Evolutionary conservation across 2,329 filamentous ascomycete genomes (phyloP), one percentile per base, ranked within the genome.

Genomic region (Trichoderma citrinoviride): DNA sequence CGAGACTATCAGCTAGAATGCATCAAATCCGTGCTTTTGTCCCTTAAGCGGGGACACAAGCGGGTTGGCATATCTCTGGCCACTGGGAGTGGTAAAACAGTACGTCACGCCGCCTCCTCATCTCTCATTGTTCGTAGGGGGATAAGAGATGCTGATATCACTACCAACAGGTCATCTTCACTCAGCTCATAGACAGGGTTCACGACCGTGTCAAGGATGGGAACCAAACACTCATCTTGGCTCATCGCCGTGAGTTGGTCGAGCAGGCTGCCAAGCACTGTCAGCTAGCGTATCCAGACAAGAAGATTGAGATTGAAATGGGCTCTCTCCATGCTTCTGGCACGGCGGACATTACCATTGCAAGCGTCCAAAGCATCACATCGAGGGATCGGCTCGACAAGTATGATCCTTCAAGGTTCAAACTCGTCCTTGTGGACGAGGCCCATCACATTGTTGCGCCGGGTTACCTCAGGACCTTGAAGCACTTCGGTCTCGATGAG

Each of bases 401-500:
- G 73, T 98, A 94, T 71, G 86, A 96, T 69, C 90, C 93, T 0
- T 77, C 76, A 0, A 81, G 80, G 7, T 98, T 94, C 81, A 99
- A 99, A 77, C 85, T 99, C 0, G 80, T 99, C 0, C 83, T 99
- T 3, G 94, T 99, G 4, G 95, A 99, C 69, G 95, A 99, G 77
- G 95, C 94, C 5, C 95, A 99, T 75, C 95, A 99, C 76, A 96
- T 98, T 61, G 93, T 97, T 50, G 91, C 95, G 0, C 83, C 86
- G 2, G 87, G 88, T 7, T 98, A 98, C 73, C 82, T 96, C 67
- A 83, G 85, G 47, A 84, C 88, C 0, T 80, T 99, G 54, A 80
- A 84, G n/a, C 87, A 98, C 75, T 96, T 99, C 74, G 86, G 88
- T 0, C 83, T 96, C 19, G 77, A 86, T 62, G 71, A 78, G 56